Conservation (phyloP, 345 rosid genomes). For the Iberis pinnata region DNA sequence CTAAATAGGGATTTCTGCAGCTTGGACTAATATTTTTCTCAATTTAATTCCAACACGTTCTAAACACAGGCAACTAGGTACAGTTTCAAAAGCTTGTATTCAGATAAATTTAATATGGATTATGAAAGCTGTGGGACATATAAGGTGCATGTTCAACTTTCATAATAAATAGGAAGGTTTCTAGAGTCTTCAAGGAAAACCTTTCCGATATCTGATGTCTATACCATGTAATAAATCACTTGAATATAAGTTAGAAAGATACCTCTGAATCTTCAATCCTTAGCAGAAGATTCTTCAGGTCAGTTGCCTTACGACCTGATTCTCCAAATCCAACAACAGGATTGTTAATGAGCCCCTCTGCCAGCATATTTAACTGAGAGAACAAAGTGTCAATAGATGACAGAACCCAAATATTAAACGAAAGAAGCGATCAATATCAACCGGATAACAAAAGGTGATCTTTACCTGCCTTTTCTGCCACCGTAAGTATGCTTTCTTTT, state of each 20-base stretch:
- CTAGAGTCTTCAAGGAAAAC: slow-evolving; percentile 5
- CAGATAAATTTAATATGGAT: neutral
- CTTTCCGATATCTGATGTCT: slow-evolving; percentile 9
- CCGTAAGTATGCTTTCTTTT: slow-evolving; percentile 84
- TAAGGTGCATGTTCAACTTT: neutral
- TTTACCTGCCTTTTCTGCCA: slow-evolving; percentile 99
- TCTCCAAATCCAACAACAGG: slow-evolving; percentile 91
- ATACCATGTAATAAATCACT: slow-evolving; percentile 14
- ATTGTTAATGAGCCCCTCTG: slow-evolving; percentile 91
- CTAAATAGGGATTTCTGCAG: slow-evolving; percentile 1
- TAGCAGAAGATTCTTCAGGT: slow-evolving; percentile 72
- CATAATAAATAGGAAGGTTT: slow-evolving; percentile 4
- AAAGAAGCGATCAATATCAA: slow-evolving; percentile 12
- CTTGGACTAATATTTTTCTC: neutral
- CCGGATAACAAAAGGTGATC: slow-evolving; percentile 20
- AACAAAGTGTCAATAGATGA: slow-evolving; percentile 25
- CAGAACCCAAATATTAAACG: slow-evolving; percentile 14
- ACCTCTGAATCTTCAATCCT: slow-evolving; percentile 99
- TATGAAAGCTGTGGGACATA: slow-evolving; percentile 1
- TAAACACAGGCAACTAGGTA: neutral
- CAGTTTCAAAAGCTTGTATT: neutral
- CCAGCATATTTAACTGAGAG: slow-evolving; percentile 78
- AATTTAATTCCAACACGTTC: neutral
- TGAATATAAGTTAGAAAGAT: slow-evolving; percentile 9
- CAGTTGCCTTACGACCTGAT: slow-evolving; percentile 71